phyloP scores from a whole-genome alignment of 257 asterid genomes.

The Ilex aquifolium region DNA sequence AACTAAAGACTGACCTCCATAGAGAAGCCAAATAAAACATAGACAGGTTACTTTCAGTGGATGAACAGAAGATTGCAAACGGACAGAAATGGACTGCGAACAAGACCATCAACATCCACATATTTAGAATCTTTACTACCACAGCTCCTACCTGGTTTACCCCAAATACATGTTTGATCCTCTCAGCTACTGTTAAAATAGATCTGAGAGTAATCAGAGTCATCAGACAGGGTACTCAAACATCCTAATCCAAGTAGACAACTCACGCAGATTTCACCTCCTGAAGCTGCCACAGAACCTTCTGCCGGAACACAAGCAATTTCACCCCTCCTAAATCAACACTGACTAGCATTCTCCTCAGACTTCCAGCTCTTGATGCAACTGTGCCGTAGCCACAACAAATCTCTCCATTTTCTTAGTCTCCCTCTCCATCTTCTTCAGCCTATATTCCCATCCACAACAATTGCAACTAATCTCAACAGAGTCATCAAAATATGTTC shows the following conservation, averaged over 20 bases:
- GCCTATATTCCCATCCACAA: conserved; percentile 46
- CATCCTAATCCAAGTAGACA: conserved; percentile 75
- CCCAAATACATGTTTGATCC: conserved; percentile 47
- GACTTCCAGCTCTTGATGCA: conserved; percentile 65
- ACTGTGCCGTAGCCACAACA: conserved; percentile 59
- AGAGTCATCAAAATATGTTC: conserved; percentile 37
- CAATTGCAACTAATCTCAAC: conserved; percentile 49
- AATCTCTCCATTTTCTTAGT: conserved; percentile 84
- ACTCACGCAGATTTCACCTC: conserved; percentile 78
- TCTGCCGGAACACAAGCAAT: conserved; percentile 70
- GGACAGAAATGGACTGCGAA: conserved; percentile 47
- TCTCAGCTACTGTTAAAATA: conserved; percentile 48
- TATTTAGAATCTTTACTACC: conserved; percentile 14
- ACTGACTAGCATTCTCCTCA: conserved; percentile 55
- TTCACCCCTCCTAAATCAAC: conserved; percentile 40
- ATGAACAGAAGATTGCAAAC: conserved; percentile 33
- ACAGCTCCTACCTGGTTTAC: conserved; percentile 23
- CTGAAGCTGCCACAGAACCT: conserved; percentile 67
- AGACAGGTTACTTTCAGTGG: conserved; percentile 30
- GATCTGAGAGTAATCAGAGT: conserved; percentile 35
- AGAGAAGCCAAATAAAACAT: conserved; percentile 28
- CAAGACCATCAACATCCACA: conserved; percentile 24
- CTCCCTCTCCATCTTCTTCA: conserved; percentile 77
- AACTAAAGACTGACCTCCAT: conserved; percentile 67
- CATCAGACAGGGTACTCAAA: conserved; percentile 62